Base-by-base conservation (phyloP, 345 rosid species). In the Gossypium mustelinum region DNA sequence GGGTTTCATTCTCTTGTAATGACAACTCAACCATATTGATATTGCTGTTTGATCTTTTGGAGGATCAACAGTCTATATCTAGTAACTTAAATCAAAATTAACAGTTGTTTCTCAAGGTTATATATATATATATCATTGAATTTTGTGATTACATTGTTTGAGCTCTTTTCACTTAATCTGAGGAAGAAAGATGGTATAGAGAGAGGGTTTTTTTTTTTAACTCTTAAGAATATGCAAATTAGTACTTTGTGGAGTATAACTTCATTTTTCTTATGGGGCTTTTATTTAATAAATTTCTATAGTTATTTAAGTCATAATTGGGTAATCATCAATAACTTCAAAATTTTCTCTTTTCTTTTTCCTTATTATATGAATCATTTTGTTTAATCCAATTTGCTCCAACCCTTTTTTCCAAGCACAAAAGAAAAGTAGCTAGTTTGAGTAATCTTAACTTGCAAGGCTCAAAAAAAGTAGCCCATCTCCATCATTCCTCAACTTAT, bases 11-110 rank as follows among this genome's bases (percentile, higher is more conserved):
- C 73, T 51, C 60, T 50, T 29, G 24, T 2, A 50, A 50, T 51
- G 73, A 69, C 59, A 51, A 56, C 25, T 51, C 43, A 69, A 29
- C 73, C 73, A 69, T 17, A 27, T 25, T 69, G 73, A 69, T 13
- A 27, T 5, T 4, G 45, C 11, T 51, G 59, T 69, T 27, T 51
- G 59, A 69, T 69, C 73, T 69, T 10, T 69, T 51, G 73, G 25
- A 69, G 45, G 73, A 69, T 51, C 45, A 69, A 51, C 44, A 27
- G 45, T 69, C 73, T 17, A 43, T 51, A 16, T 69, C 45, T 2
- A 25, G n/a, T 34, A 34, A 34, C 39, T 34, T 34, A 34, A 34
- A 34, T 4, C 39, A 34, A 34, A 34, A 34, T 34, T 34, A 34
- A 34, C 39, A 4, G 44, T 34, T 1, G 41, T 34, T 34, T 34